Evolutionary conservation across 768 basidiomycete species (phyloP).

Genomic region (Boletus coccyginus): DNA sequence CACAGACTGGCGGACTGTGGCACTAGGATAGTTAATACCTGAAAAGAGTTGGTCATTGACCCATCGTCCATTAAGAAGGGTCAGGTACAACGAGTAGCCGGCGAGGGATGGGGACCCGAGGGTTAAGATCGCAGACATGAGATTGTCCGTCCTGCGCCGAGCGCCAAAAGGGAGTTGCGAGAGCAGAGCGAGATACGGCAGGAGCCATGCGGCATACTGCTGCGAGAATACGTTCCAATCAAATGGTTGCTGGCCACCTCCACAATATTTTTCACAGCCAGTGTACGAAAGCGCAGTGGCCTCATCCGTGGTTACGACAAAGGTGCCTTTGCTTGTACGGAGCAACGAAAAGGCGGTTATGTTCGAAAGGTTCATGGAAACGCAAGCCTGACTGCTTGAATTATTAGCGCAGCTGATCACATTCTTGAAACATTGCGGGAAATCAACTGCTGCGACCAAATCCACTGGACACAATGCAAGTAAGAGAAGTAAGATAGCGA

Average conservation of each 20-base stretch:
- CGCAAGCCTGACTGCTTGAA: not conserved
- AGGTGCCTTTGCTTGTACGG: slow-evolving; percentile 6
- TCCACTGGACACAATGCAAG: not conserved
- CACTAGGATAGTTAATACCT: slow-evolving; percentile 26
- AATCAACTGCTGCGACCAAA: slow-evolving; percentile 1
- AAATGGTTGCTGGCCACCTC: slow-evolving; percentile 13
- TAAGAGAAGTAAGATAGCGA: not conserved
- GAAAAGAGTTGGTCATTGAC: slow-evolving; percentile 32
- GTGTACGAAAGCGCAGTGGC: slow-evolving; percentile 11
- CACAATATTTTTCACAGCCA: slow-evolving; percentile 11
- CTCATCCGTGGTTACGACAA: not conserved
- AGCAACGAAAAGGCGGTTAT: slow-evolving; percentile 13
- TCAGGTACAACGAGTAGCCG: slow-evolving; percentile 43
- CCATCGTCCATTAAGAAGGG: slow-evolving; percentile 45
- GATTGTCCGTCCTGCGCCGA: slow-evolving; percentile 37
- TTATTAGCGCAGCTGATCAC: slow-evolving; percentile 3
- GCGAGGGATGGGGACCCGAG: slow-evolving; percentile 46
- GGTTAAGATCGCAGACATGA: slow-evolving; percentile 41
- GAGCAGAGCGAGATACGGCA: slow-evolving; percentile 48
- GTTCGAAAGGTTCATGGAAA: not conserved
- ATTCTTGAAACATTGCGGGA: slow-evolving; percentile 12
- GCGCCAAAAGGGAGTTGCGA: slow-evolving; percentile 51
- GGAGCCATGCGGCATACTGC: slow-evolving; percentile 43
- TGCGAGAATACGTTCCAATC: slow-evolving; percentile 28
- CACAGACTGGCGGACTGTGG: slow-evolving; percentile 15